Evolutionary conservation across 257 asterid species (phyloP), one percentile per base, ranked within the genome.

Genomic region (Forsythia viridissima): DNA sequence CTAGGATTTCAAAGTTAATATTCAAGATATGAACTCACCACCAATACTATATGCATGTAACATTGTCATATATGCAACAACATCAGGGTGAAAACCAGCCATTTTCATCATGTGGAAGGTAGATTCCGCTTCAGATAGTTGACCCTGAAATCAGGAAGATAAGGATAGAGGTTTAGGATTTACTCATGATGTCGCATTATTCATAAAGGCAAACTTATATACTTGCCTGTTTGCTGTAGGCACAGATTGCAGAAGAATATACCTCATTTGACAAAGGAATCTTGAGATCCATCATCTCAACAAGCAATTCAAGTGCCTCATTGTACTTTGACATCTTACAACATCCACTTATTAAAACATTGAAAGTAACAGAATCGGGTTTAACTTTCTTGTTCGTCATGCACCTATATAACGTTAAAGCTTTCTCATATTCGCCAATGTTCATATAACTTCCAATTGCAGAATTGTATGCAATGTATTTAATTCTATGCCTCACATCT

Each of bases 401-500:
- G 41, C 63, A 39, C 81, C 87, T 77, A 79, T 90, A 92, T 73
- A 93, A 81, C 75, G 66, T 61, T 73, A 91, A 74, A 73, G 94
- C 98, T 82, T 89, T 86, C 52, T 91, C 94, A 80, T 88, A 88
- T 74, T 93, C 97, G 18, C 96, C 97, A 51, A 88, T 80, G 76
- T 86, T 95, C 93, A 93, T 82, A 83, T 93, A 95, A 84, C 98
- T 95, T 81, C 97, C 99, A 82, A 95, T 87, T 61, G 94, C 99
- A 21, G 98, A 91, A 75, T 93, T 95, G 80, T 93, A 95, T 13
- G 97, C 97, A 69, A 95, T 80, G 96, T 89, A 78, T 95, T 95
- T 83, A 95, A 84, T 72, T 85, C 72, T 20, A 95, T 93, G 75
- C 91, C 82, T 44, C 98, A 86, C 87, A 88, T 79, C 81, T 92